Evolutionary conservation across 2,329 filamentous ascomycete species (phyloP).

Genomic region (Pezicula neosporulosa): DNA sequence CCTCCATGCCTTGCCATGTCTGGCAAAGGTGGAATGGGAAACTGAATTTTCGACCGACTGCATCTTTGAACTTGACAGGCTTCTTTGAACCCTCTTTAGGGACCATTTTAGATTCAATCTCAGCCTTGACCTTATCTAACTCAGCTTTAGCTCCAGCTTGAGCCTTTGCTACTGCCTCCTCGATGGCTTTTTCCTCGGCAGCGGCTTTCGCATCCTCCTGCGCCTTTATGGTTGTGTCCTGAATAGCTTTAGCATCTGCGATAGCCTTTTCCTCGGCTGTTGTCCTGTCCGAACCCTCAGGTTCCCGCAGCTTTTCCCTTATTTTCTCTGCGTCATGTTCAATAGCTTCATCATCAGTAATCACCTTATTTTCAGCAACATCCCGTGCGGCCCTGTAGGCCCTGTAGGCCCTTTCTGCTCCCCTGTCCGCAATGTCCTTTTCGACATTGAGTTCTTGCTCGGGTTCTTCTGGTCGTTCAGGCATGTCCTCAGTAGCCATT

Average conservation of each 20-base stretch:
- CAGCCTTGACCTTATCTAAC: constrained; percentile 34
- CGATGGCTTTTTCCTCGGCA: constrained; percentile 19
- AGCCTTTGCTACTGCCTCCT: constrained; percentile 18
- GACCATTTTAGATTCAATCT: not conserved
- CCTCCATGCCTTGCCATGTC: constrained; percentile 84
- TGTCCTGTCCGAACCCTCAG: not conserved
- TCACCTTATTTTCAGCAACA: constrained; percentile 18
- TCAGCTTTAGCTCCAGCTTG: constrained; percentile 23
- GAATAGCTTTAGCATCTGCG: too few relatives aligned
- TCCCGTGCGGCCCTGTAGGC: too few relatives aligned
- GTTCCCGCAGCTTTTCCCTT: not conserved
- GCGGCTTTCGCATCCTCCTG: not conserved
- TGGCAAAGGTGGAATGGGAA: constrained; percentile 85
- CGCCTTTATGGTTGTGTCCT: too few relatives aligned
- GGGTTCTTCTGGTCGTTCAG: constrained; percentile 39
- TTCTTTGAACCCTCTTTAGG: constrained; percentile 30
- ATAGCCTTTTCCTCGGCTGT: constrained; percentile 9
- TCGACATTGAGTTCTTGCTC: constrained; percentile 31
- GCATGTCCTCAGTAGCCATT: not conserved
- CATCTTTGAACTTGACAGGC: constrained; percentile 88
- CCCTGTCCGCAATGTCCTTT: constrained; percentile 40
- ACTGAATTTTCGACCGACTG: constrained; percentile 85
- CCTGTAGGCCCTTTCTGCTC: constrained; percentile 26
- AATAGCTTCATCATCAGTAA: constrained; percentile 40
- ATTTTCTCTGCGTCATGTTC: constrained; percentile 44